Evolutionary conservation across 2,329 filamentous ascomycete species (phyloP), one percentile per base, ranked within the genome.

Genomic region (Epicoccum nigrum): DNA sequence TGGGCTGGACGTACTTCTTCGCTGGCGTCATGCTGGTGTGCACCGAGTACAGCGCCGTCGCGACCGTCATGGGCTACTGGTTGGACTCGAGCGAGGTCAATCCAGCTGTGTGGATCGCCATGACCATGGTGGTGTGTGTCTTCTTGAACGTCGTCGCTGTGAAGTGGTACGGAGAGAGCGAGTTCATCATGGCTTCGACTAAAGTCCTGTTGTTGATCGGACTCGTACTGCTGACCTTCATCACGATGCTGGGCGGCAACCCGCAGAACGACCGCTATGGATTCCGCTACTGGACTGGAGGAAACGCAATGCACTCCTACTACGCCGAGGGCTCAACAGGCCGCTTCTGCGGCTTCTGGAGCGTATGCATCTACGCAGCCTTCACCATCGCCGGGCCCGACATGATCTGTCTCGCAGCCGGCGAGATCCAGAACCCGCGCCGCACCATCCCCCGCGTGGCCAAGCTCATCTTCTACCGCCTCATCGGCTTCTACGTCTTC

Each of bases 1-100:
- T 92, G 13, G 88, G 88, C 27, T 92, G 67, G 71, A 66, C 59
- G 2, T 75, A 73, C 59, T 88, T 83, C 80, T 82, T 86, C 72
- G 91, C 55, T 4, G 51, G 51, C 12, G 51, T 54, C 7, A 54
- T 54, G 51, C 31, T 54, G 34, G 51, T 54, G 12, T 54, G 51
- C 28, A 54, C 51, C 2, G 51, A 54, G 25, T 54, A 73, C 40
- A 70, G 67, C 3, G 71, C 69, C 23, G 71, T 71, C 13, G 67
- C 67, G n/a, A 57, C 71, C 12, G 72, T 71, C 5, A 71, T 74
- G 46, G 54, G 69, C 11, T 74, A 69, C 54, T 74, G 72, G 72
- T n/a, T n/a, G n/a, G 51, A 57, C 21, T 75, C 65, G n/a, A n/a
- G n/a, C 0, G 58, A 63, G 1, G 56, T 70, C 28, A 68, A 69